Evolutionary conservation across 768 basidiomycete genomes (phyloP), one percentile per base, ranked within the genome.

Genomic region (Crucibulum laeve): DNA sequence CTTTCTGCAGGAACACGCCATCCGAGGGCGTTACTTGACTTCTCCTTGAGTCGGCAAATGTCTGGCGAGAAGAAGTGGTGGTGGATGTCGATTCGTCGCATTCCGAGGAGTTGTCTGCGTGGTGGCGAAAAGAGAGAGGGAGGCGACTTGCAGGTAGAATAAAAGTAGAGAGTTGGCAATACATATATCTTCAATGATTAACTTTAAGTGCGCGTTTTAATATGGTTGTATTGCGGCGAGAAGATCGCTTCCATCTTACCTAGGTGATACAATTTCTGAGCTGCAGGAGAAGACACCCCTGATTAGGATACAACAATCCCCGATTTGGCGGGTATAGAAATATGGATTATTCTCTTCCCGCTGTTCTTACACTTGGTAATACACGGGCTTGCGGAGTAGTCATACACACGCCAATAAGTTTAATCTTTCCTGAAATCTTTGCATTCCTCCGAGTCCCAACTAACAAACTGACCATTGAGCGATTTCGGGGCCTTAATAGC

Each of bases 401-500:
- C 23, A 25, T 35, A 38, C 44, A 38, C 32, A 21, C 26, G 19
- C 14, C 17, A 33, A 25, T 21, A 44, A 11, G 33, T 38, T 48
- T 50, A 41, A 30, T 57, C 49, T 45, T 54, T 61, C 50, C 74
- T 68, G 59, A 78, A 86, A 6, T 71, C 65, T 55, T 66, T 70
- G 61, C 85, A 87, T 48, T 78, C 78, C 19, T 82, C 80, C 18
- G 77, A 75, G 54, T 89, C 77, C 89, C 91, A 95, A 54, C 71
- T 80, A 43, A 94, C 67, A 56, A 92, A 97, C 53, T 80, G 65
- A 18, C 93, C 93, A 42, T 73, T 86, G 32, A 91, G 59, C 3
- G 68, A 62, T 51, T 71, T 69, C 4, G 81, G 70, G 3, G 87
- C 91, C 13, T 58, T 53, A n/a, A 94, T 57, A 1, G 84, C 76